Evolutionary conservation across 805 yeast species (phyloP).

Genomic region (Martiniozyma abietophila): DNA sequence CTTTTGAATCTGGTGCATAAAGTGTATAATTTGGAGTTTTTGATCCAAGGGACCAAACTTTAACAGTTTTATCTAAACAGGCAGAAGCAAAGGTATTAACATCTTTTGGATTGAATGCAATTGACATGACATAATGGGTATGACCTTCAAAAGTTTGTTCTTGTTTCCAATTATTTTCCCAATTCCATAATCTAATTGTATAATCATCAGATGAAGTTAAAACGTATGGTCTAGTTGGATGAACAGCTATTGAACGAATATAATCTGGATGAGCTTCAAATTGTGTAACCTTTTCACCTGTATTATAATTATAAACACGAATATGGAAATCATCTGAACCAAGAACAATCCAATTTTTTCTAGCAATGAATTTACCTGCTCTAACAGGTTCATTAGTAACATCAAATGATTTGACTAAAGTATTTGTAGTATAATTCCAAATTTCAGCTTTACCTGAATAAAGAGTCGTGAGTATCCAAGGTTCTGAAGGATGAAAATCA

Average conservation of each 20-base stretch:
- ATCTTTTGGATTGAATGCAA: conserved; percentile 95
- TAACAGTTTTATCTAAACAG: conserved; percentile 91
- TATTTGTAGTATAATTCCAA: conserved; percentile 85
- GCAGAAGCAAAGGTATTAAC: conserved; percentile 97
- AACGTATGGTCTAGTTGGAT: conserved; percentile 85
- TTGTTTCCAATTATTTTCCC: conserved; percentile 89
- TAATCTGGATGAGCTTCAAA: conserved; percentile 98
- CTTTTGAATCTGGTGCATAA: conserved; percentile 83
- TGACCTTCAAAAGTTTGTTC: conserved; percentile 94
- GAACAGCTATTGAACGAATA: conserved; percentile 87
- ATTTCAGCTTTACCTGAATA: conserved; percentile 87
- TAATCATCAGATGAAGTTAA: conserved; percentile 88
- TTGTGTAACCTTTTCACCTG: conserved; percentile 89
- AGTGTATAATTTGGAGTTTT: conserved; percentile 84
- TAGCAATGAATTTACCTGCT: conserved; percentile 88
- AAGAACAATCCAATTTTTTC: conserved; percentile 94
- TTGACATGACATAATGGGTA: conserved; percentile 88
- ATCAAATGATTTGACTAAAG: conserved; percentile 80
- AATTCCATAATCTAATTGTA: conserved; percentile 90
- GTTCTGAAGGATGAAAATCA: conserved; percentile 96
- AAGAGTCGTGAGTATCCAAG: conserved; percentile 90
- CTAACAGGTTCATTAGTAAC: conserved; percentile 96
- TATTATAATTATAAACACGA: conserved; percentile 89
- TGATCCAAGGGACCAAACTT: conserved; percentile 92
- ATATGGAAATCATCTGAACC: conserved; percentile 95